Base-by-base conservation (phyloP, 345 rosid species). In the Eucalyptus albens region DNA sequence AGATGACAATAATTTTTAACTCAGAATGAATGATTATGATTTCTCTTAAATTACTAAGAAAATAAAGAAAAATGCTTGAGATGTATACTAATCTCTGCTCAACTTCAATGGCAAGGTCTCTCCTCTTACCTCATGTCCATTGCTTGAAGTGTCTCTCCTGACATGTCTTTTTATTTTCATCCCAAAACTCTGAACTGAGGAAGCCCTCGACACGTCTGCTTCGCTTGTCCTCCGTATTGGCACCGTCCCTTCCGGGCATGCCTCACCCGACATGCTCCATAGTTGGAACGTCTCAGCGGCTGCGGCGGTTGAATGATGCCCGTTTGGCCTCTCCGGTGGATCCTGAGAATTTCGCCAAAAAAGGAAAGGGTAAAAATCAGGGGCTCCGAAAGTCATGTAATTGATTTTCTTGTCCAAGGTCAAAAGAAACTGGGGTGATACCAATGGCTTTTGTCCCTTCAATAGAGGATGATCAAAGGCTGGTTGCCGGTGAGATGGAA, bases 401-500 rank as follows among this genome's bases (percentile, higher is more conserved):
- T 44, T 47, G 44, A 21, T 37, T 27, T 82, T 31, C 27, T 17
- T 44, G 40, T 49, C 7, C 9, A 13, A 27, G 51, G 24, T 44
- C n/a, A 12, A 42, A n/a, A 17, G 27, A 55, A 27, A 44, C 22
- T 40, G 91, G 3, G 59, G 4, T 15, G 87, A 19, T 94, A 98
- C 99, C 97, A 95, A 50, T 81, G 99, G 98, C 86, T 88, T 95
- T 51, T 95, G 94, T 40, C 99, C 99, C 86, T 92, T 93, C 81
- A 98, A 86, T 67, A 89, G 88, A 88, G 98, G 97, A 92, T 98
- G 99, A 92, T 98, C 99, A 21, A 98, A 98, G 86, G 99, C 99
- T 42, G 95, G 98, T 89, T 98, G 99, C 21, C 91, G 92, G 92
- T 96, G 98, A 90, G 96, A 89, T 53, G 88, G 60, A 53, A 98